These are phyloP conservation scores for Gnaphalium uliginosum DNA, from an alignment of 129 eudicot species.

Conservation along the genomic window DNA sequence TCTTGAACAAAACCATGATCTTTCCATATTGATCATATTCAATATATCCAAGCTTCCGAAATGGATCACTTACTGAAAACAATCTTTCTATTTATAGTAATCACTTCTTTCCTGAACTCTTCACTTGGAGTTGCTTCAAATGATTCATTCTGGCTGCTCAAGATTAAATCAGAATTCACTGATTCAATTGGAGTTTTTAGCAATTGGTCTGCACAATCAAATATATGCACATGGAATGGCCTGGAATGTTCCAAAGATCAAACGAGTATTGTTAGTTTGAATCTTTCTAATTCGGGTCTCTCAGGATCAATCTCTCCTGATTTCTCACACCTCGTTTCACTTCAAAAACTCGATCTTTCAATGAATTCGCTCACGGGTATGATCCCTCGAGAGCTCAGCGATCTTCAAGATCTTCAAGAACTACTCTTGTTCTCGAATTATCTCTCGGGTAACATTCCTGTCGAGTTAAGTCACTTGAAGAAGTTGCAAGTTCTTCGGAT, in stretches of 20 bases:
- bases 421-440: conserved; percentile 68
- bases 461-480: conserved; percentile 54
- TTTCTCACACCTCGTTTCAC: conserved; percentile 57
- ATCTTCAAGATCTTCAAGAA: conserved; percentile 62
- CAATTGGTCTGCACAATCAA: conserved; percentile 61
- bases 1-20: conserved; percentile 18
- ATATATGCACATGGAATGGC: conserved; percentile 86
- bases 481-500: conserved; percentile 72
- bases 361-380: conserved; percentile 61
- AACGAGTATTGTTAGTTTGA: conserved; percentile 53
- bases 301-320: conserved; percentile 63
- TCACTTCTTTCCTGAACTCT: conserved; percentile 32
- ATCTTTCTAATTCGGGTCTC: conserved; percentile 67
- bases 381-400: conserved; percentile 71
- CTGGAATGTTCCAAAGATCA: conserved; percentile 67
- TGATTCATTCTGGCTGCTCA: conserved; percentile 77
- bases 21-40: conserved; percentile 15
- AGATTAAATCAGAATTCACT: conserved; percentile 58
- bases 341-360: conserved; percentile 69
- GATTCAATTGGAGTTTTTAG: conserved; percentile 58
- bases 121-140: conserved; percentile 38
- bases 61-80: conserved; percentile 42
- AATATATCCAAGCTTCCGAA: conserved; percentile 16
- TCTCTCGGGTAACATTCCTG: conserved; percentile 68
- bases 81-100: conserved; percentile 40